Conservation (phyloP, 495 filamentous ascomycete species). For the Rostrohypoxylon terebratum region DNA sequence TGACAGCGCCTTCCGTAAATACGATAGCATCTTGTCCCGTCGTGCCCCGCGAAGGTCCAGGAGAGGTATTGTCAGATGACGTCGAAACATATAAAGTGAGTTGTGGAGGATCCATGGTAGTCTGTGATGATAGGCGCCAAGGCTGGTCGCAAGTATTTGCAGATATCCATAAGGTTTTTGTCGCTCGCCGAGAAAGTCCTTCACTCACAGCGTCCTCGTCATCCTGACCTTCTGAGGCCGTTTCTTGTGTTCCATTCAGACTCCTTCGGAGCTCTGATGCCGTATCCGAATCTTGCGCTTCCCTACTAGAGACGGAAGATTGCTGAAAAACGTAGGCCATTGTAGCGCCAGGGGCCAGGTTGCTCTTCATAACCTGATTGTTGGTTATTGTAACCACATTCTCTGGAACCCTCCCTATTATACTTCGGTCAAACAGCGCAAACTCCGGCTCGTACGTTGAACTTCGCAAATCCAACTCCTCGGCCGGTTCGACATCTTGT, state of each 20-base stretch:
- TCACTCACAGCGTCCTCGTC: slow-evolving; percentile 14
- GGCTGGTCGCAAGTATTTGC: slow-evolving; percentile 86
- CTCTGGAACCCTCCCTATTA: slow-evolving; percentile 69
- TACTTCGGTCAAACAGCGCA: slow-evolving; percentile 66
- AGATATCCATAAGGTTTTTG: slow-evolving; percentile 76
- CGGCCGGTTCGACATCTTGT: slow-evolving; percentile 39
- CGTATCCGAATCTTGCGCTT: slow-evolving; percentile 22
- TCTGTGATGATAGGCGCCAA: slow-evolving; percentile 55
- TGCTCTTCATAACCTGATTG: slow-evolving; percentile 67
- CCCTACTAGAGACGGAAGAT: slow-evolving; percentile 44
- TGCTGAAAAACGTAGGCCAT: slow-evolving; percentile 53
- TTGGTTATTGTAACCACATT: slow-evolving; percentile 66
- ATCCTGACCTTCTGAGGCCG: slow-evolving; percentile 17
- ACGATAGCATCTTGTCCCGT: slow-evolving; percentile 56
- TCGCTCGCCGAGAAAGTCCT: slow-evolving; percentile 40
- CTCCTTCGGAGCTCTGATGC: slow-evolving; percentile 37
- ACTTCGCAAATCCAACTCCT: slow-evolving; percentile 32
- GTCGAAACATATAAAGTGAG: slow-evolving; percentile 83
- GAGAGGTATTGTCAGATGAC: slow-evolving; percentile 69
- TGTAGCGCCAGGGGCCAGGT: slow-evolving; percentile 68
- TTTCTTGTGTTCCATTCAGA: slow-evolving; percentile 33
- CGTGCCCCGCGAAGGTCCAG: slow-evolving; percentile 69
- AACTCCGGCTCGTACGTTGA: slow-evolving; percentile 69
- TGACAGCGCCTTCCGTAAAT: slow-evolving; percentile 70
- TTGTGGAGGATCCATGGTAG: slow-evolving; percentile 67